Percentiles rank a stretch among this genome's conserved stretches.
phyloP scores from a whole-genome alignment of 192 early-diverging fungal species.

The Coemansia sp. region DNA sequence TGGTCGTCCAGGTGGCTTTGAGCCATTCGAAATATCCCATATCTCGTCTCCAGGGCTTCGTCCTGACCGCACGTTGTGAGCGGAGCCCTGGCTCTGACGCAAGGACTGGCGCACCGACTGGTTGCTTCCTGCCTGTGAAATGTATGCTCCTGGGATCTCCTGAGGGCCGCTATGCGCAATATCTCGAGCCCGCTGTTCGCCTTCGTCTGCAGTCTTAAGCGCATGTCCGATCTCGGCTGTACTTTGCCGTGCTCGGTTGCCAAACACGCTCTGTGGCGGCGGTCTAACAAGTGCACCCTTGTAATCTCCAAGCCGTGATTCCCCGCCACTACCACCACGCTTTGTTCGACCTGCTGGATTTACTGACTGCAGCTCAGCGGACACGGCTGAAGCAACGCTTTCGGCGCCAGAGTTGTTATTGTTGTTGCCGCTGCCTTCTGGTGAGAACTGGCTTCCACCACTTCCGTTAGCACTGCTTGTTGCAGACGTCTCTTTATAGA shows the following conservation, averaged over 20 bases:
- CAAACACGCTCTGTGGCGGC: constrained; percentile 36
- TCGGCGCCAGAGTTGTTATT: neutral
- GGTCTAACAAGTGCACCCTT: constrained; percentile 29
- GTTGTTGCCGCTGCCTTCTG: neutral
- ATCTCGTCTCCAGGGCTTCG: neutral
- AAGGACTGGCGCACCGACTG: neutral
- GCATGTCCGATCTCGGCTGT: constrained; percentile 12
- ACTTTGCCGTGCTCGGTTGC: constrained; percentile 12
- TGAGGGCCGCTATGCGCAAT: constrained; percentile 19
- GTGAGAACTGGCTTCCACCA: constrained; percentile 7
- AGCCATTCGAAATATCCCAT: neutral
- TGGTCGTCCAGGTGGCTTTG: neutral
- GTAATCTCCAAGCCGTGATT: constrained; percentile 38
- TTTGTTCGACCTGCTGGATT: constrained; percentile 17
- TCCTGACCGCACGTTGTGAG: neutral
- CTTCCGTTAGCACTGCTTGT: constrained; percentile 2
- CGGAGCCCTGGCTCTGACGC: constrained; percentile 3
- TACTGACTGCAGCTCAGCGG: neutral
- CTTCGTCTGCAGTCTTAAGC: neutral
- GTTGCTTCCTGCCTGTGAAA: neutral
- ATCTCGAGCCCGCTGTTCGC: neutral
- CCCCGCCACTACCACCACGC: constrained; percentile 36
- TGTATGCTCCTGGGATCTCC: constrained; percentile 8
- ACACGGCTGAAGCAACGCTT: neutral
- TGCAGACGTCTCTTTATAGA: constrained; percentile 23